Conservation (phyloP, 768 basidiomycete genomes). For the Suillus paluster region DNA sequence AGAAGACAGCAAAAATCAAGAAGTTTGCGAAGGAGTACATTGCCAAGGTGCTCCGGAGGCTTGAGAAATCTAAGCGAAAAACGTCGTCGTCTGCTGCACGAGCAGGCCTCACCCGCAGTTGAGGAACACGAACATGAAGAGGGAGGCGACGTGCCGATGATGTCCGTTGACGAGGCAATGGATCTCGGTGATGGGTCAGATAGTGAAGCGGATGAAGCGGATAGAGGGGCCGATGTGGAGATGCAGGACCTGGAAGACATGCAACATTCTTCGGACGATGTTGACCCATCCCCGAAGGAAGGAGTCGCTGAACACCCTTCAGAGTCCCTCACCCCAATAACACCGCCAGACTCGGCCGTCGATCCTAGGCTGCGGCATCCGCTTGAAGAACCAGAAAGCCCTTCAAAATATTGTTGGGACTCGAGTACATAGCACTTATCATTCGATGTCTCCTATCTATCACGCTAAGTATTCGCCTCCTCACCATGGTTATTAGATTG, state of each 20-base stretch:
- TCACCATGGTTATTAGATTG: neutral
- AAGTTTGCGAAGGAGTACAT: constrained; percentile 93
- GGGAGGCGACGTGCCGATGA: constrained; percentile 33
- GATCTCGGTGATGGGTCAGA: constrained; percentile 44
- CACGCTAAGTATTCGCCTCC: constrained; percentile 1
- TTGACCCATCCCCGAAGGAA: constrained; percentile 38
- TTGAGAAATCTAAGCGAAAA: constrained; percentile 51
- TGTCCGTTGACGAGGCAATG: constrained; percentile 51
- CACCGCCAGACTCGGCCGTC: constrained; percentile 30
- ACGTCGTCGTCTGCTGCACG: constrained; percentile 16
- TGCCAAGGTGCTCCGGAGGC: constrained; percentile 71
- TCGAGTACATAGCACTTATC: constrained; percentile 5
- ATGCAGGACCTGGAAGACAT: constrained; percentile 22
- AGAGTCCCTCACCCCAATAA: constrained; percentile 35
- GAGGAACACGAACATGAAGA: constrained; percentile 17
- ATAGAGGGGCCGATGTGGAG: constrained; percentile 20
- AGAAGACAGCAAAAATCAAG: constrained; percentile 89
- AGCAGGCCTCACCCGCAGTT: constrained; percentile 16
- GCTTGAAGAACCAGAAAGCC: constrained; percentile 32
- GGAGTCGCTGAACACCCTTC: constrained; percentile 33
- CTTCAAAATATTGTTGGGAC: constrained; percentile 19
- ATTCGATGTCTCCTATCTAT: constrained; percentile 2
- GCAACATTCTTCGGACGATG: constrained; percentile 34
- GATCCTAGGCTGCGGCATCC: constrained; percentile 37
- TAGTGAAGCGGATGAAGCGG: constrained; percentile 33